phyloP scores from a whole-genome alignment of 768 basidiomycete genomes.

The Pleurotus sapidus region DNA sequence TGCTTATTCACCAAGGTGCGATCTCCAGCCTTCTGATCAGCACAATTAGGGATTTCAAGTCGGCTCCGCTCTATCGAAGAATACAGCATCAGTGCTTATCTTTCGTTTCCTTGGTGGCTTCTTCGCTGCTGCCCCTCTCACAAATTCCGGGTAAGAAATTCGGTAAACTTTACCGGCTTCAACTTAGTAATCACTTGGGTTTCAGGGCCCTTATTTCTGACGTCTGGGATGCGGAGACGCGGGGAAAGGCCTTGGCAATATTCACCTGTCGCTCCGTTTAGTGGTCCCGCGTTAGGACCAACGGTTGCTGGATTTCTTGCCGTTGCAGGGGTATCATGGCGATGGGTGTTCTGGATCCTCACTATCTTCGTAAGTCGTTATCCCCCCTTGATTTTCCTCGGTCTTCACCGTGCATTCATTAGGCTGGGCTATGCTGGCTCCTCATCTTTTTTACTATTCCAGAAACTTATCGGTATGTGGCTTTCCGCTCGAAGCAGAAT shows the following conservation, averaged over 20 bases:
- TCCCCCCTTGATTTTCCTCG: background rate
- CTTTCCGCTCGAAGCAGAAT: background rate
- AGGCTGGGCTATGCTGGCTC: conserved; percentile 49
- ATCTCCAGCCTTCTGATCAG: background rate
- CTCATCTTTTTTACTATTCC: conserved; percentile 54
- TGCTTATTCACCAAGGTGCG: conserved; percentile 6
- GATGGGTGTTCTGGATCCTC: conserved; percentile 68
- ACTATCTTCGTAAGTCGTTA: conserved; percentile 47
- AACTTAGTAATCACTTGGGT: background rate
- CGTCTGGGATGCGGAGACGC: conserved; percentile 57
- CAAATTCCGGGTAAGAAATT: conserved; percentile 58
- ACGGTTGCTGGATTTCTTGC: conserved; percentile 47
- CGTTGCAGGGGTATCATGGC: conserved; percentile 46
- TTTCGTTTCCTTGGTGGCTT: conserved; percentile 71
- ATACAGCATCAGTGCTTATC: conserved; percentile 60
- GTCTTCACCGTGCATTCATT: background rate
- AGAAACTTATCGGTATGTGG: conserved; percentile 60
- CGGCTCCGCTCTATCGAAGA: conserved; percentile 58
- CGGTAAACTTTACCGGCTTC: background rate
- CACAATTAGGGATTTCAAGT: conserved; percentile 51
- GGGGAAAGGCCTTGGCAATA: conserved; percentile 64
- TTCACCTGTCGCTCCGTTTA: conserved; percentile 67
- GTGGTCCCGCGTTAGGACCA: conserved; percentile 61
- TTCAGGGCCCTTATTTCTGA: conserved; percentile 51
- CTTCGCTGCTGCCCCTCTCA: conserved; percentile 67